phyloP scores from a whole-genome alignment of 2,329 filamentous ascomycete species.

The Plenodomus tracheiphilus region DNA sequence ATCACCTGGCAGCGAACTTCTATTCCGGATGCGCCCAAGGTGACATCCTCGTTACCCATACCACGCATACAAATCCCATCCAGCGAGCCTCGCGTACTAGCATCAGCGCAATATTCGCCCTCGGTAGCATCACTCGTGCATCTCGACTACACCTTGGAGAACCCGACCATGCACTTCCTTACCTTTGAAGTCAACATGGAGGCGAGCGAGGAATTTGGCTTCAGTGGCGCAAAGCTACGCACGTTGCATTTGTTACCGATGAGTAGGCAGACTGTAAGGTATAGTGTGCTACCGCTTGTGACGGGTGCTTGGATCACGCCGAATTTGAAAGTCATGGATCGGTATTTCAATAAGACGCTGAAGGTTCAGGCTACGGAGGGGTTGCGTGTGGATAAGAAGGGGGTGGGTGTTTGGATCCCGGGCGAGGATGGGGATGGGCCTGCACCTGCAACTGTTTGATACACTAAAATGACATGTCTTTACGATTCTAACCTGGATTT shows the following conservation, averaged over 20 bases:
- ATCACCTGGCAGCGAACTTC: conserved; percentile 73
- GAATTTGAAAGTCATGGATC: conserved; percentile 77
- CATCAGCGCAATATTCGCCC: conserved; percentile 47
- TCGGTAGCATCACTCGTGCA: conserved; percentile 32
- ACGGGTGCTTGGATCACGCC: conserved; percentile 70
- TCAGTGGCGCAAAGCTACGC: conserved; percentile 82
- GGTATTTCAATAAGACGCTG: conserved; percentile 90
- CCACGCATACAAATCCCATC: conserved; percentile 80
- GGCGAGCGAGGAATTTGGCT: conserved; percentile 87
- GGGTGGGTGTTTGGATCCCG: conserved; percentile 47
- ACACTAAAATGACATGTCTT: background rate
- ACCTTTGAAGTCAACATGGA: conserved; percentile 94
- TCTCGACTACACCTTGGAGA: conserved; percentile 77
- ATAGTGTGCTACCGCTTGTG: conserved; percentile 70
- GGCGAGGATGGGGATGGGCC: conserved; percentile 14
- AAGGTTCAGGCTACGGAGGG: conserved; percentile 78
- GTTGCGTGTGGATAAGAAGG: conserved; percentile 60
- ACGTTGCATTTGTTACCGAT: conserved; percentile 81
- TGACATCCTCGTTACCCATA: conserved; percentile 67
- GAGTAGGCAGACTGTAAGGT: conserved; percentile 73
- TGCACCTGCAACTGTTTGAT: background rate
- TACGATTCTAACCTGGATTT: no score
- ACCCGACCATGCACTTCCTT: conserved; percentile 90
- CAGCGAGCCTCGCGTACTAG: conserved; percentile 82
- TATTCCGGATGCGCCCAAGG: conserved; percentile 32